Base-by-base conservation (phyloP, 2,329 filamentous ascomycete species). In the Microdochium nivale region DNA sequence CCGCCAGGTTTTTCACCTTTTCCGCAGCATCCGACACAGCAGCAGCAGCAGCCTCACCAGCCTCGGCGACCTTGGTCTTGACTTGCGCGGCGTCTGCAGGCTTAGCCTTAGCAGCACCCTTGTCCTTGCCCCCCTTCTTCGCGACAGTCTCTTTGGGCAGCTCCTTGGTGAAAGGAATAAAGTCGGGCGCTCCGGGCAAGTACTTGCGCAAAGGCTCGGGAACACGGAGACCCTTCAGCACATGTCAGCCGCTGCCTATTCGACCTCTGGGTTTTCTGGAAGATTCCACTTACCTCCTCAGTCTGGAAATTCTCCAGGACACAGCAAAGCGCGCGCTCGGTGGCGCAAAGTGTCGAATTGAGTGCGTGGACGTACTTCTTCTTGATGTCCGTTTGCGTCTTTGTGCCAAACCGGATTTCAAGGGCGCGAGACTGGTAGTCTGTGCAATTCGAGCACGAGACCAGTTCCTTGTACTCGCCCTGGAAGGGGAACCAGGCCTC, bases 401-500 rank as follows among this genome's bases (percentile, higher is more conserved):
- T 97, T 55, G 83, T 78, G 48, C 94, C 92, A 62, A 86, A 96
- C 53, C 94, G 83, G 61, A 99, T 95, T 70, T 97, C 92, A 13
- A 99, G 79, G 60, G 90, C 91, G 52, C 94, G 82, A 24, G 90
- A 90, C 76, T 99, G 94, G 76, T 97, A 97, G 68, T 97, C 92
- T 46, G 90, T 95, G 76, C 94, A 99, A 74, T 99, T 99, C 55
- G 90, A 95, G 79, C 91, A 96, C 21, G 89, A 95, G 49, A 97
- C 94, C 25, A 99, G 81, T 74, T 97, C 94, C 74, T 97, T 97
- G 80, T 97, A 99, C 71, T 97, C 94, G 62, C 87, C 87, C 70
- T 97, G 91, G 77, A 88, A 95, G 16, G 90, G 90, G 70, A 95
- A 96, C 89, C 90, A 95, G 2, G 94, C 92, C 69, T 99, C 94